A percentile compares a stretch with the other conserved stretches of the same genome.
phyloP scores from a whole-genome alignment of 495 filamentous ascomycete genomes.

The Xylaria longipes region DNA sequence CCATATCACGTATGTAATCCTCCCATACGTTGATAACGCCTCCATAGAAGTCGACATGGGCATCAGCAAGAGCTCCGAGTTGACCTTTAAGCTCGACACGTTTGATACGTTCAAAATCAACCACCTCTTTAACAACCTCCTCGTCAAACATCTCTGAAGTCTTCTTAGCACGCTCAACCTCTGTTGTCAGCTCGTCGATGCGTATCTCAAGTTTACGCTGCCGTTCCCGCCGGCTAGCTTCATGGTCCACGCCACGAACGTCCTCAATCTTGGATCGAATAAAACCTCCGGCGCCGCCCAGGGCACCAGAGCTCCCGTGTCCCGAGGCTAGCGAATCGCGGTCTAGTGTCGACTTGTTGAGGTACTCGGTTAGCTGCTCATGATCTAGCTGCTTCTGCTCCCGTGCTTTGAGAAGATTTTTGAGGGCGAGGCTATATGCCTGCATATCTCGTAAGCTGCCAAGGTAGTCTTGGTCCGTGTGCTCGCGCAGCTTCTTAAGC shows the following conservation, averaged over 20 bases:
- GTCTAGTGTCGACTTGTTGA: conserved; percentile 86
- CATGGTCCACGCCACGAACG: conserved; percentile 95
- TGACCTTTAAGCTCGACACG: conserved; percentile 88
- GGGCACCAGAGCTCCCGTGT: conserved; percentile 60
- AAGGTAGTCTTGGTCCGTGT: conserved; percentile 95
- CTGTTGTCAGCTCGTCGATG: conserved; percentile 86
- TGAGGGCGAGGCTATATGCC: conserved; percentile 83
- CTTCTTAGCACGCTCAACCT: conserved; percentile 84
- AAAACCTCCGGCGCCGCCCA: conserved; percentile 80
- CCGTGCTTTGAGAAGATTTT: conserved; percentile 85
- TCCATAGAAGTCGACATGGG: conserved; percentile 86
- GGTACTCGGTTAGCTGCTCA: conserved; percentile 93
- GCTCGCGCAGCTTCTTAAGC: conserved; percentile 78
- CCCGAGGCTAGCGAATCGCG: conserved; percentile 81
- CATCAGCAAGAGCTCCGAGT: conserved; percentile 79
- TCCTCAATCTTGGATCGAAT: conserved; percentile 95
- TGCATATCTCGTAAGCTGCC: conserved; percentile 92
- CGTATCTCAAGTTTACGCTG: conserved; percentile 87
- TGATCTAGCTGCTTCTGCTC: conserved; percentile 99
- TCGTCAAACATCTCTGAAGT: conserved; percentile 90
- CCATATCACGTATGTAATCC: conserved; percentile 85
- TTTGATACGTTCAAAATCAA: conserved; percentile 96
- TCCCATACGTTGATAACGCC: conserved; percentile 87
- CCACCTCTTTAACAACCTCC: conserved; percentile 89
- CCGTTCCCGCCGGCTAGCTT: conserved; percentile 84